Base-by-base conservation (phyloP, 2,329 filamentous ascomycete species). In the Sporothrix phasma region DNA sequence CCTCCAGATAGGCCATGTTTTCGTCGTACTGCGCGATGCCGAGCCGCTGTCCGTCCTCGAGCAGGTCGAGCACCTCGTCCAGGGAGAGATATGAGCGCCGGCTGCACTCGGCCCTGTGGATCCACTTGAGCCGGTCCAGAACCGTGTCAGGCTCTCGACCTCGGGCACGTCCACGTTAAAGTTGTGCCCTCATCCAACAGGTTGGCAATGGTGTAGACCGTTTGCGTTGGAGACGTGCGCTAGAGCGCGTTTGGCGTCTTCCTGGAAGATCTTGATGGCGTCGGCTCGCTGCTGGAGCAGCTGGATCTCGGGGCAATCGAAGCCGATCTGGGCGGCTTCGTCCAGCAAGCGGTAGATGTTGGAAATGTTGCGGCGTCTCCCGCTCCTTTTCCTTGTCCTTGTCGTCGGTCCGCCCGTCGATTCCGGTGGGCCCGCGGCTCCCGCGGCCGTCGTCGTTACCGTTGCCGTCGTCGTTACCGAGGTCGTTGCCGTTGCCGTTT, bases 81-180 rank as follows among this genome's bases (percentile, higher is more conserved):
- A 97, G 80, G 0, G 87, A 88, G 71, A 94, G 80, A 65, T 87
- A 83, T 45, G 85, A 79, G 51, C 80, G 84, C 61, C 86, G 83
- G 71, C 80, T 84, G 2, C 81, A 78, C 61, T 85, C 83, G 8
- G 90, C 92, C 69, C 88, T 86, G 66, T 92, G 85, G 66, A 90
- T 89, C 94, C 94, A 99, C 71, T 88, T 90, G 71, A 94, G 83
- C 73, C 96, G 89, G 67, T 92, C 89, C 10, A 96, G 81, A 93
- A 83, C 66, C 84, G 87, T 41, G 93, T 88, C 8, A 99, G 81
- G 65, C 84, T 83, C 63, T 96, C 92, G 29, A 96, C 83, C 74
- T 97, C 93, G 0, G 90, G 89, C 66, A 95, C 88, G 71, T 96
- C 92, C 62, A 97, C 88, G 71, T 96, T 96, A 73, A 96, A 97